Percentiles rank a stretch among this genome's conserved stretches.
Evolutionary conservation across 306 rosid species (phyloP).

Genomic region (Vigna unguiculata): DNA sequence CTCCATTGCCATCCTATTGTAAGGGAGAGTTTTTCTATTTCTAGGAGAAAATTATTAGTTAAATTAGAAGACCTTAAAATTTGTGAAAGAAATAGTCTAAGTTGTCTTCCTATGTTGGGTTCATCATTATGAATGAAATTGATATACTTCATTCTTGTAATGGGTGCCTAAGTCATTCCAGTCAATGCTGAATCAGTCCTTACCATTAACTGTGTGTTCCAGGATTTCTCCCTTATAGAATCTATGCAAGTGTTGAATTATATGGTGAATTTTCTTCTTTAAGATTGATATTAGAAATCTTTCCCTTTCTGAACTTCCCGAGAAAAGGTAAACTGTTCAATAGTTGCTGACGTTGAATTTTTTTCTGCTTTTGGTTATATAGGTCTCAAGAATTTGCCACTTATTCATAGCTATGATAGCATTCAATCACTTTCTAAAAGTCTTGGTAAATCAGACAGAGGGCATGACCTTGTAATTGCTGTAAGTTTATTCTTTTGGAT

Average conservation of each 20-base stretch:
- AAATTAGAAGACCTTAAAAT: not conserved
- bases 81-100: not conserved
- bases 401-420: slow-evolving; percentile 89
- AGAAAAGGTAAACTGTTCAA: not conserved
- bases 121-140: slow-evolving; percentile 16
- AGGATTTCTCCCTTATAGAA: not conserved
- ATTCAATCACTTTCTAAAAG: slow-evolving; percentile 72
- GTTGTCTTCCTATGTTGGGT: not conserved
- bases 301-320: not conserved
- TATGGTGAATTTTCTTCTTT: not conserved
- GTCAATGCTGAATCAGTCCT: not conserved
- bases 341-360: slow-evolving; percentile 26
- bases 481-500: slow-evolving; percentile 62
- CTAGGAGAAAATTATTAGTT: not conserved
- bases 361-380: slow-evolving; percentile 38
- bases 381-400: slow-evolving; percentile 90
- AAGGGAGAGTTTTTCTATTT: not conserved
- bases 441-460: slow-evolving; percentile 75
- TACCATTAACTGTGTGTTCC: not conserved
- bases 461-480: slow-evolving; percentile 93
- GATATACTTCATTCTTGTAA: slow-evolving; percentile 15
- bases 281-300: slow-evolving; percentile 27
- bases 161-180: not conserved
- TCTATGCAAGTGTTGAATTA: slow-evolving; percentile 1
- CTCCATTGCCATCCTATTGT: too few species aligned